Percentiles rank a stretch among this genome's conserved stretches.
Evolutionary conservation across 108 stramenopile genomes (phyloP).

Genomic region (Nitzschia palea): DNA sequence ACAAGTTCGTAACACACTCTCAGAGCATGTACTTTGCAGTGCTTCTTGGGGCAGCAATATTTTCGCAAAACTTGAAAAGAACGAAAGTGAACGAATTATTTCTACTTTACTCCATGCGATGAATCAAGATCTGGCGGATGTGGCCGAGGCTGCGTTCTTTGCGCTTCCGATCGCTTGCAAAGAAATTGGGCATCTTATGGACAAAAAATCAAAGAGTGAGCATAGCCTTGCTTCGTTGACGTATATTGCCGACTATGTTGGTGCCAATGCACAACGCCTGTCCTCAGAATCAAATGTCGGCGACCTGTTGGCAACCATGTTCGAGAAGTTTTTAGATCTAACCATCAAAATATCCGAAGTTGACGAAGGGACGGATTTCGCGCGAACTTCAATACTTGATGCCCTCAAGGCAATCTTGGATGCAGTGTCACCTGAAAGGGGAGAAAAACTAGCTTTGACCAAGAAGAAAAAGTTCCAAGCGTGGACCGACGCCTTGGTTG

Average conservation of each 20-base stretch:
- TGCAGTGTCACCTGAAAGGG: neutral
- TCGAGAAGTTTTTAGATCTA: conserved; percentile 30
- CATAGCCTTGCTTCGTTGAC: conserved; percentile 43
- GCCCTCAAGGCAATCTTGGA: conserved; percentile 11
- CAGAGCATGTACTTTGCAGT: conserved; percentile 50
- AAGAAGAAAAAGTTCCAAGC: conserved; percentile 9
- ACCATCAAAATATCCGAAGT: conserved; percentile 18
- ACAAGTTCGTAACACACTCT: conserved; percentile 29
- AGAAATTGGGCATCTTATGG: conserved; percentile 52
- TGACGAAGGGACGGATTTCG: conserved; percentile 30
- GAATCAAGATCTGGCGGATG: conserved; percentile 24
- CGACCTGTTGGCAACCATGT: conserved; percentile 20
- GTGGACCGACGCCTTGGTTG: conserved; percentile 14
- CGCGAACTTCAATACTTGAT: conserved; percentile 15
- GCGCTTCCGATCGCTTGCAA: conserved; percentile 57
- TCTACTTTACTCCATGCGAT: conserved; percentile 39
- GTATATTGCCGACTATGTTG: conserved; percentile 56
- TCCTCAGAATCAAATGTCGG: neutral
- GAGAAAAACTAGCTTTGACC: neutral
- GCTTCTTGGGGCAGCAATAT: conserved; percentile 69
- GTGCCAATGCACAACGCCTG: conserved; percentile 36
- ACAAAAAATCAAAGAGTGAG: conserved; percentile 17
- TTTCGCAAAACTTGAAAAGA: conserved; percentile 47
- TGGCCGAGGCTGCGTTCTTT: conserved; percentile 48
- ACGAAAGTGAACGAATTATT: conserved; percentile 25